A percentile compares a stretch with the other conserved stretches of the same genome.
phyloP scores from a whole-genome alignment of 495 filamentous ascomycete genomes.

The Talaromyces wortmannii region DNA sequence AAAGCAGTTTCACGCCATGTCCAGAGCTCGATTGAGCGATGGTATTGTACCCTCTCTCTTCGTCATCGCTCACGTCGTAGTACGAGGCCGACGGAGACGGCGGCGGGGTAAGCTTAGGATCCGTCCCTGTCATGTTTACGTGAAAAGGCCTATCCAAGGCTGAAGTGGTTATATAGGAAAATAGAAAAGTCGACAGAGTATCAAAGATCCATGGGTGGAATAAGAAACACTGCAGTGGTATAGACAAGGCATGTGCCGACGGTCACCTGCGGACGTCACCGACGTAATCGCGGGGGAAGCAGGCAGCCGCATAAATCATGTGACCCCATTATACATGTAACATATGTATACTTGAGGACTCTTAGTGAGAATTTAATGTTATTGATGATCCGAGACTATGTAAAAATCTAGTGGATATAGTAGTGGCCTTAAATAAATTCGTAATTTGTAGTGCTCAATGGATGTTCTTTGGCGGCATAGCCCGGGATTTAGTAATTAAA shows the following conservation, averaged over 20 bases:
- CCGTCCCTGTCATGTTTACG: slow-evolving; percentile 1
- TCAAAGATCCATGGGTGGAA: no score
- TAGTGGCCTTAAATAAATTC: no score
- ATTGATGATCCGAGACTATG: no score
- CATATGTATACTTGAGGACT: no score
- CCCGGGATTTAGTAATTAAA: no score
- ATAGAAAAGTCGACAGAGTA: not conserved
- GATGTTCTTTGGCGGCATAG: no score
- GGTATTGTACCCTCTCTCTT: slow-evolving; percentile 92
- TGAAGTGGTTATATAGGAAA: not conserved
- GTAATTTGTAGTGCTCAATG: no score
- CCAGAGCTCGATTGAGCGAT: slow-evolving; percentile 77
- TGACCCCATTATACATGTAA: not conserved
- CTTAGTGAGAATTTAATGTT: no score
- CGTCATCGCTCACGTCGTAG: slow-evolving; percentile 95
- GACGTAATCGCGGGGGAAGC: slow-evolving; percentile 4
- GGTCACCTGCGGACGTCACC: slow-evolving; percentile 4
- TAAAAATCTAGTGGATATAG: no score
- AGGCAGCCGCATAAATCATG: not conserved
- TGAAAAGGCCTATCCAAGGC: not conserved
- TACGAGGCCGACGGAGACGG: slow-evolving; percentile 83
- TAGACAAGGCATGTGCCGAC: not conserved
- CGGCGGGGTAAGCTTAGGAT: slow-evolving; percentile 34
- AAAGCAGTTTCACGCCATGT: slow-evolving; percentile 89
- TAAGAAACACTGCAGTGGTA: no score